Evolutionary conservation across 1,139 yeast genomes (phyloP).

Genomic region (Nakaseomyces bracarensis): DNA sequence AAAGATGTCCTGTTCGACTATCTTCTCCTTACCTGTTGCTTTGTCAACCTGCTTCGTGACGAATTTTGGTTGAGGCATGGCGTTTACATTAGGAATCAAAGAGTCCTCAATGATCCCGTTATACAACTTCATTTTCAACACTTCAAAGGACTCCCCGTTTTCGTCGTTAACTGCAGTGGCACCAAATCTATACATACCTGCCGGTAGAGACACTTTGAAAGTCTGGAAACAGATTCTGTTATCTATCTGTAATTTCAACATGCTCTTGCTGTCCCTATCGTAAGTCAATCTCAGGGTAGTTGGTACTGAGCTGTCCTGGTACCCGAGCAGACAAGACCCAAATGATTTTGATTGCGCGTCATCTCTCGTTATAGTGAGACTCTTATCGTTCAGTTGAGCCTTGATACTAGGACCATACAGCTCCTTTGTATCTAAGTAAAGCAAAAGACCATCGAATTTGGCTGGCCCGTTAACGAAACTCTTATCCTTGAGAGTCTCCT

Average conservation of each 20-base stretch:
- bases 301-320: slow-evolving; percentile 61
- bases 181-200: slow-evolving; percentile 38
- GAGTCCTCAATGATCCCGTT: slow-evolving; percentile 43
- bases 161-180: slow-evolving; percentile 41
- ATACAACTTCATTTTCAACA: slow-evolving; percentile 46
- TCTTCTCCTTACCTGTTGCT: slow-evolving; percentile 18
- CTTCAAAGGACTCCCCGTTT: slow-evolving; percentile 46
- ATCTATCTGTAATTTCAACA: slow-evolving; percentile 57
- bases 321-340: slow-evolving; percentile 48
- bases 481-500: slow-evolving; percentile 9
- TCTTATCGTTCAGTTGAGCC: slow-evolving; percentile 48
- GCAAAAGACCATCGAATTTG: slow-evolving; percentile 49
- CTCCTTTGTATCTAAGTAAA: slow-evolving; percentile 38
- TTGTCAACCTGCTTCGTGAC: slow-evolving; percentile 23
- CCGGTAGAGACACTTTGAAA: slow-evolving; percentile 35
- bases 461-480: slow-evolving; percentile 24
- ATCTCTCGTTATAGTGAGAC: slow-evolving; percentile 16
- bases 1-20: slow-evolving; percentile 14
- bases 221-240: slow-evolving; percentile 63
- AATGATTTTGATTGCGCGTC: slow-evolving; percentile 33
- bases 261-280: slow-evolving; percentile 33
- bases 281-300: slow-evolving; percentile 53
- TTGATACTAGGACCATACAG: slow-evolving; percentile 40
- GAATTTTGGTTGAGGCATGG: slow-evolving; percentile 37
- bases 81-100: slow-evolving; percentile 44